Conservation (phyloP, 768 basidiomycete species). For the Boletus patriciae region DNA sequence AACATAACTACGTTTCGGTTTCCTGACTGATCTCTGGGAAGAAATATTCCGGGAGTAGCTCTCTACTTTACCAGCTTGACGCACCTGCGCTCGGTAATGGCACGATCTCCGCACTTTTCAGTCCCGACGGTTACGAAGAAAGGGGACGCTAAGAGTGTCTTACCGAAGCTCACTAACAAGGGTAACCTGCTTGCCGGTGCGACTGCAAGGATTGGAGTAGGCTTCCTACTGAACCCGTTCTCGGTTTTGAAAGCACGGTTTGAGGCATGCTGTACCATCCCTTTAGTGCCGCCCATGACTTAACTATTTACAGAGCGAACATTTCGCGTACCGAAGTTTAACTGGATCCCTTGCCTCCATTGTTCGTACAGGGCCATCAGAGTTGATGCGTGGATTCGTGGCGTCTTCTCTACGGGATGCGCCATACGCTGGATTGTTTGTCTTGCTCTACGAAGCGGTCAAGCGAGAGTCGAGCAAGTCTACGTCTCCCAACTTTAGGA, state of each 20-base stretch:
- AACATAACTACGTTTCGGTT: background rate
- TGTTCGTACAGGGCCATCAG: conserved; percentile 69
- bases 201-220: conserved; percentile 73
- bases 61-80: conserved; percentile 88
- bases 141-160: conserved; percentile 45
- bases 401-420: conserved; percentile 93
- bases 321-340: conserved; percentile 69
- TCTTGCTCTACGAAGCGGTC: conserved; percentile 84
- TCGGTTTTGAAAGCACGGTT: conserved; percentile 90
- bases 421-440: conserved; percentile 89
- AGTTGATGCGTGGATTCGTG: conserved; percentile 80
- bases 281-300: background rate
- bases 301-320: conserved; percentile 58
- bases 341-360: conserved; percentile 58
- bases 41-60: conserved; percentile 92
- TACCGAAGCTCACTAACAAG: conserved; percentile 67
- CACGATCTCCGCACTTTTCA: conserved; percentile 70
- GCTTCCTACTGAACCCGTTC: conserved; percentile 85
- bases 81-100: conserved; percentile 75
- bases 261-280: conserved; percentile 57
- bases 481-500: background rate
- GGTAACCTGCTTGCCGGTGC: conserved; percentile 90
- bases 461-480: conserved; percentile 69
- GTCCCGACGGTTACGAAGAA: conserved; percentile 15
- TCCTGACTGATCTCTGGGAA: conserved; percentile 30